Evolutionary conservation across 371 early-diverging fungal genomes (phyloP).

Genomic region (Mucor saturninus): DNA sequence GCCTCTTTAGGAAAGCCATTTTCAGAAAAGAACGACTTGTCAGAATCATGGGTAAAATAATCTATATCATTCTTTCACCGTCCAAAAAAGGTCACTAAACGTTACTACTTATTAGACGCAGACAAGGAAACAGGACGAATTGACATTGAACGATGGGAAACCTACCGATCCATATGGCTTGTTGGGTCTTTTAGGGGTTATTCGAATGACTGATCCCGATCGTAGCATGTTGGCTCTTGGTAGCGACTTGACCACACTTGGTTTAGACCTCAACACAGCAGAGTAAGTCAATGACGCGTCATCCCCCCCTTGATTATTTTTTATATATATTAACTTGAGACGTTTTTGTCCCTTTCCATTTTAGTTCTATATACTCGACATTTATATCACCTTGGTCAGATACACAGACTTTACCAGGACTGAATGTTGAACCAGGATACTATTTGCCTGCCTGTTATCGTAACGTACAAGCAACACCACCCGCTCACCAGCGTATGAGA

Average conservation of each 20-base stretch:
- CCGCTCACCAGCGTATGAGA: conserved; percentile 71
- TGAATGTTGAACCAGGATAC: conserved; percentile 76
- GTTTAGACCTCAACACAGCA: conserved; percentile 75
- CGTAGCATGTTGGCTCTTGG: conserved; percentile 75
- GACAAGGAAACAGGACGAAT: conserved; percentile 27
- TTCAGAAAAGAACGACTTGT: conserved; percentile 26
- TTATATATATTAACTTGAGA: not conserved
- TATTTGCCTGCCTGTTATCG: conserved; percentile 74
- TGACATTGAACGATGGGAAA: conserved; percentile 24
- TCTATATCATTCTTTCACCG: too few species aligned
- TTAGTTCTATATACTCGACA: conserved; percentile 74
- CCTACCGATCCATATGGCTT: conserved; percentile 63
- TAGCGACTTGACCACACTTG: conserved; percentile 78
- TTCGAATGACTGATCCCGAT: conserved; percentile 77
- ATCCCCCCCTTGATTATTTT: not conserved
- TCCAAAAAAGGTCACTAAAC: too few species aligned
- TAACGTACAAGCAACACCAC: conserved; percentile 71
- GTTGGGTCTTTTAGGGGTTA: conserved; percentile 75
- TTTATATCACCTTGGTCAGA: conserved; percentile 88
- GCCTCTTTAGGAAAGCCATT: conserved; percentile 21
- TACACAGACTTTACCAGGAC: conserved; percentile 50
- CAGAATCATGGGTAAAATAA: conserved; percentile 30
- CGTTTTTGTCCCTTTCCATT: not conserved
- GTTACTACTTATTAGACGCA: conserved; percentile 1
- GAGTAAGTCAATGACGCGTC: conserved; percentile 52